Base-by-base conservation (phyloP, 108 stramenopile species). In the Cyclotella choctawhatcheeana region DNA sequence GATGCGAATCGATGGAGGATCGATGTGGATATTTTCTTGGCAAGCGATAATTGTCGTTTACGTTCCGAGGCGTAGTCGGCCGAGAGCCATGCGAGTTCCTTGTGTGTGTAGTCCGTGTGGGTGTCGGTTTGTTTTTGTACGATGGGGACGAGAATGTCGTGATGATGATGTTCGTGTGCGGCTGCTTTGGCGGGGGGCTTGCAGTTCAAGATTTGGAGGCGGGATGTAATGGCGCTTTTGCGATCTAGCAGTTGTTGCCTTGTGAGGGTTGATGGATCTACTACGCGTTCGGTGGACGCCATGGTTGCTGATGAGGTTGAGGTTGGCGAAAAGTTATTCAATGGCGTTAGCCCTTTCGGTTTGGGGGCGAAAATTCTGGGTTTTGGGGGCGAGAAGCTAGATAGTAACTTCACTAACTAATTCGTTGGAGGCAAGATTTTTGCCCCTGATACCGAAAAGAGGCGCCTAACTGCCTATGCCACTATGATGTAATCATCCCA, bases 31-130 rank as follows among this genome's bases (percentile, higher is more conserved):
- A 87, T 18, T 43, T 87, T 86, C 50, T 83, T 86, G 18, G 89
- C 91, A 0, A 55, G 51, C 30, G 79, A 73, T 2, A 84, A 22
- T 69, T 95, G 93, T 14, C 90, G 87, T 44, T 86, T 88, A 16
- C 93, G 88, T 82, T 94, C 93, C n/a, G 83, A 79, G 40, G 79
- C 67, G 77, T 89, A 94, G 68, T 94, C 93, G 34, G 90, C 83
- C 10, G 86, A 86, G 20, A 94, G 84, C 82, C 85, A 87, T 30
- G 67, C 60, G 56, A 85, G 66, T 76, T 87, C 86, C 69, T 94
- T 94, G 73, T 90, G 79, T 44, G 89, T 70, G 82, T 83, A 94
- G 64, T 92, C 91, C 85, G 88, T 88, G 61, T 94, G 93, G 34
- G 78, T 81, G 68, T 91, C 89, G 16, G 76, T 73, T 16, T 6